Conservation (phyloP, 345 rosid genomes). For the Populus simonii region DNA sequence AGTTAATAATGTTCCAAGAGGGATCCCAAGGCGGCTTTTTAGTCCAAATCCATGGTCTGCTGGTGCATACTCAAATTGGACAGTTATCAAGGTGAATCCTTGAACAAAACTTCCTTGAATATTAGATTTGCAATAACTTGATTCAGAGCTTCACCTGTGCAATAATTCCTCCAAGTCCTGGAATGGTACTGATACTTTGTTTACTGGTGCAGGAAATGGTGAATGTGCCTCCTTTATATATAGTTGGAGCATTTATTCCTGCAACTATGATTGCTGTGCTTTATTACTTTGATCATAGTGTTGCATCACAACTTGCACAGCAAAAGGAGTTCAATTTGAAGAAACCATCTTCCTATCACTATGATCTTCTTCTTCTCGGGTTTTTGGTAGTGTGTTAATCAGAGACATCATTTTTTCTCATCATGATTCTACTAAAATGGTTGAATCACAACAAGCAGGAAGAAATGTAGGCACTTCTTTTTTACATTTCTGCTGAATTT, state of each 20-base stretch:
- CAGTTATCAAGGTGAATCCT: slow-evolving; percentile 59
- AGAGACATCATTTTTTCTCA: neutral
- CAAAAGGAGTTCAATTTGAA: slow-evolving; percentile 88
- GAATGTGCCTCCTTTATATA: slow-evolving; percentile 73
- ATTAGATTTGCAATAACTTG: neutral
- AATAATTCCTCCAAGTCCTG: slow-evolving; percentile 1
- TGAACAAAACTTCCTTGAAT: neutral
- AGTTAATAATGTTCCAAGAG: slow-evolving; percentile 64
- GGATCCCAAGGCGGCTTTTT: slow-evolving; percentile 88
- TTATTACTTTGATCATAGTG: slow-evolving; percentile 91
- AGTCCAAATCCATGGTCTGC: slow-evolving; percentile 98
- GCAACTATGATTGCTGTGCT: slow-evolving; percentile 95
- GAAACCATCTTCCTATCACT: slow-evolving; percentile 83
- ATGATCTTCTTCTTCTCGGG: slow-evolving; percentile 86
- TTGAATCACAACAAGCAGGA: neutral
- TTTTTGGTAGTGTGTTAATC: slow-evolving; percentile 52
- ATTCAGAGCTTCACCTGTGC: slow-evolving; percentile 1
- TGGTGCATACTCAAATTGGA: slow-evolving; percentile 87
- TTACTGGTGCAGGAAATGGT: slow-evolving; percentile 63
- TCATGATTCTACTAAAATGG: neutral
- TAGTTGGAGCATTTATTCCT: slow-evolving; percentile 82
- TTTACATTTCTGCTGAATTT: neutral
- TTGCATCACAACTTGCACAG: slow-evolving; percentile 93
- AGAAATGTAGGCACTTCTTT: neutral
- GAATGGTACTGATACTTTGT: slow-evolving; percentile 14